phyloP scores from a whole-genome alignment of 306 rosid genomes.

The Purshia tridentata region DNA sequence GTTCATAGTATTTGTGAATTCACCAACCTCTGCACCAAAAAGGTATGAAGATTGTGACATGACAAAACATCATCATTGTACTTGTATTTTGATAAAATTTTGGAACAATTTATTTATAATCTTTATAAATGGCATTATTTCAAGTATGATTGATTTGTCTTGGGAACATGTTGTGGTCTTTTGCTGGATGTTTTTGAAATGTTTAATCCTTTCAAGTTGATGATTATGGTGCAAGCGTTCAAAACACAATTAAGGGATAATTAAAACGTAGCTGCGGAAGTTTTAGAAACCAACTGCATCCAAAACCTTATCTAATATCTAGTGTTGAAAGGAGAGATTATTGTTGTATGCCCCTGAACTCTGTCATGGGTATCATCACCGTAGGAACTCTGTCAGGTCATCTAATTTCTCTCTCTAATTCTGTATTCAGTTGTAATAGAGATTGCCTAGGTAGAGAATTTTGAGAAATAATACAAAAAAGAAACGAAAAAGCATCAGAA shows the following conservation, averaged over 20 bases:
- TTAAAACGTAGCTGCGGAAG: neutral
- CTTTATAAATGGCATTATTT: neutral
- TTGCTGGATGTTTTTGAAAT: neutral
- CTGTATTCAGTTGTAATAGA: neutral
- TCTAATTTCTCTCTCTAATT: too few species aligned
- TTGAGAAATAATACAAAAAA: too few species aligned
- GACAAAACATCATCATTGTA: neutral
- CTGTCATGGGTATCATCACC: too few species aligned
- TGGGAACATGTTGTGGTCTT: neutral
- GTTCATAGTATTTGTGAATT: neutral
- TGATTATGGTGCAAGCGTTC: neutral
- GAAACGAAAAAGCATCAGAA: neutral
- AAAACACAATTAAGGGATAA: neutral
- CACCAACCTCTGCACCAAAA: neutral
- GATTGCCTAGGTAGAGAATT: neutral
- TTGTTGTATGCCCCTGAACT: neutral
- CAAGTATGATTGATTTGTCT: neutral
- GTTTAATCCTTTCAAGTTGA: neutral
- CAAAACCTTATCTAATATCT: neutral
- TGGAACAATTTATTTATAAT: neutral
- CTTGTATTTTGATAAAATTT: conserved; percentile 1
- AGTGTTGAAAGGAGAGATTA: neutral
- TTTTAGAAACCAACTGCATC: neutral
- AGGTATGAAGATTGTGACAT: neutral
- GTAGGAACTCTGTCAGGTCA: too few species aligned